phyloP scores from a whole-genome alignment of 306 rosid genomes.

The Geum urbanum region DNA sequence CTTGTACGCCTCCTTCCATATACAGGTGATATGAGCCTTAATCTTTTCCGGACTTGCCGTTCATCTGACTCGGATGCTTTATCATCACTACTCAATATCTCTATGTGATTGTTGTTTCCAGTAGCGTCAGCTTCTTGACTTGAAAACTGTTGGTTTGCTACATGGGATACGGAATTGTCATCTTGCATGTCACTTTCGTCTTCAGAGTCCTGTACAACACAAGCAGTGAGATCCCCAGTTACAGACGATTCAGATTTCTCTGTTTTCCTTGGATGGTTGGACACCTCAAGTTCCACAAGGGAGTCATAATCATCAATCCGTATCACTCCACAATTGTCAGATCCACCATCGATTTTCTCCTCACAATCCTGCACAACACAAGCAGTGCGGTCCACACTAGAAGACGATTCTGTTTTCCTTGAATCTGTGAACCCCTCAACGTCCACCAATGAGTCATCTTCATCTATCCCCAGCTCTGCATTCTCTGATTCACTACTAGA shows the following conservation, averaged over 20 bases:
- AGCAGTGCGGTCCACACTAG: too few relatives aligned
- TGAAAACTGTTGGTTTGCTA: conserved; percentile 4
- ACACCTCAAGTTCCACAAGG: conserved; percentile 23
- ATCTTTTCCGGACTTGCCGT: conserved; percentile 35
- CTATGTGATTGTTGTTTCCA: conserved; percentile 23
- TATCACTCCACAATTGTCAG: conserved; percentile 17
- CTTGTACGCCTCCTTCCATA: conserved; percentile 27
- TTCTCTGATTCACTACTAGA: not conserved
- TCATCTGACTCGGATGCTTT: conserved; percentile 17
- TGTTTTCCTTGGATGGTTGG: conserved; percentile 25
- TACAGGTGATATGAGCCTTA: conserved; percentile 22
- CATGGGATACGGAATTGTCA: conserved; percentile 15
- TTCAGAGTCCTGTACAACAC: conserved; percentile 53
- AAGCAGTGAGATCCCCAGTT: conserved; percentile 31
- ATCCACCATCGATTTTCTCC: not conserved
- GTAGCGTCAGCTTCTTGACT: conserved; percentile 5
- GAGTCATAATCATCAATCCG: conserved; percentile 23
- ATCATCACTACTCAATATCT: conserved; percentile 26
- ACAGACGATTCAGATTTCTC: conserved; percentile 24
- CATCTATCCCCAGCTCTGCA: too few relatives aligned
- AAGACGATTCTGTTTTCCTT: too few relatives aligned
- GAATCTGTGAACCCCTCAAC: too few relatives aligned
- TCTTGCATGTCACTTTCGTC: conserved; percentile 29
- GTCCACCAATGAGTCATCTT: too few relatives aligned
- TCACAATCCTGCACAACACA: too few relatives aligned